Evolutionary conservation across 2,329 filamentous ascomycete genomes (phyloP).

Genomic region (Myotisia sp.): DNA sequence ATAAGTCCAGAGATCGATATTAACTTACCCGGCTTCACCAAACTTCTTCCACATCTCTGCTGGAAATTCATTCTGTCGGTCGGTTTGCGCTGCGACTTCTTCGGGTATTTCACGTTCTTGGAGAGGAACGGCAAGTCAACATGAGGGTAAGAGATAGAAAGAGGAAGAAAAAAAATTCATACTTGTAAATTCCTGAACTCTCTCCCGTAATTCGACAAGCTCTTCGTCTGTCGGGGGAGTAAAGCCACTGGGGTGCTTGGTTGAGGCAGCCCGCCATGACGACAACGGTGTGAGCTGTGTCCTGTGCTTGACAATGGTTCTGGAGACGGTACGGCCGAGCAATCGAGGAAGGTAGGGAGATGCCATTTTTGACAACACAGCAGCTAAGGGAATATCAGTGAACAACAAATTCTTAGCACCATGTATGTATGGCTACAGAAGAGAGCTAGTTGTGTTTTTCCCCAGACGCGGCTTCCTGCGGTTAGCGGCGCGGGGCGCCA

Average conservation of each 20-base stretch:
- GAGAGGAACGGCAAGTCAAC: too few species aligned
- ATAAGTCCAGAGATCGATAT: too few species aligned
- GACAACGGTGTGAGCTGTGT: conserved; percentile 20
- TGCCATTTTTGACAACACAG: conserved; percentile 18
- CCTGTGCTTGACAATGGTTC: conserved; percentile 17
- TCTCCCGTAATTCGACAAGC: conserved; percentile 63
- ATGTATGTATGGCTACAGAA: not conserved
- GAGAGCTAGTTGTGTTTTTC: not conserved
- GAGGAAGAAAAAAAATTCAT: conserved; percentile 11
- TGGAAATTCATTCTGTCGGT: conserved; percentile 77
- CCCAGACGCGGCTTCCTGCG: conserved; percentile 5
- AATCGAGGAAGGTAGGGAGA: conserved; percentile 21
- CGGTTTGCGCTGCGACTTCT: conserved; percentile 67
- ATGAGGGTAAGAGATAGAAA: too few species aligned
- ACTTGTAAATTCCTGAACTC: conserved; percentile 74
- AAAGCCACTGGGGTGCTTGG: conserved; percentile 54
- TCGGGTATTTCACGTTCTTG: conserved; percentile 68
- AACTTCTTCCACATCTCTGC: conserved; percentile 86
- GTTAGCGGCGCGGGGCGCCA: conserved; percentile 7
- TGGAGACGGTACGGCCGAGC: conserved; percentile 19
- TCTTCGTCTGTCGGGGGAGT: conserved; percentile 55
- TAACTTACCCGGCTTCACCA: conserved; percentile 56
- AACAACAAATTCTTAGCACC: not conserved
- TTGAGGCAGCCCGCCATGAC: conserved; percentile 40
- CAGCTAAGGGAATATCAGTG: not conserved